Evolutionary conservation across 257 asterid genomes (phyloP), one percentile per base, ranked within the genome.

Genomic region (Perilla frutescens): DNA sequence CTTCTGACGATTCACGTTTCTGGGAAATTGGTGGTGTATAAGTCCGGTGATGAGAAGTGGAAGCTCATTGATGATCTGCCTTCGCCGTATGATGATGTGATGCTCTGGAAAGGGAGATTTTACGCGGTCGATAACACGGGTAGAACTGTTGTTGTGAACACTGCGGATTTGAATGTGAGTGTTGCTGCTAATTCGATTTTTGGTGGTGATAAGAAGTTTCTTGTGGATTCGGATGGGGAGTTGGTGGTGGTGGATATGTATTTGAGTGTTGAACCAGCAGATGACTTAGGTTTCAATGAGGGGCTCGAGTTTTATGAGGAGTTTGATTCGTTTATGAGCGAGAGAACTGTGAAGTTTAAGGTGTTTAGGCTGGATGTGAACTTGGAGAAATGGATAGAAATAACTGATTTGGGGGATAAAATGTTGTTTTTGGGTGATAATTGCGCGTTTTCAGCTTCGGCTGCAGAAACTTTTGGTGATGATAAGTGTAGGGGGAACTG

Each of bases 201-300:
- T 32, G 96, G 96, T 26, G 96, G 97, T 47, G 96, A 91, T 69
- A 91, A 85, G 92, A 94, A 91, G 85, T 90, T 83, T 69, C 82
- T 94, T 11, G 91, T 94, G 79, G 88, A 82, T 56, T 86, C 87
- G 3, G 78, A 77, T 48, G 96, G 89, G 49, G 90, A 85, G 37
- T 68, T 91, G 81, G n/a, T 91, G 83, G 62, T 88, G 54, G 96
- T 90, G 11, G 96, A 88, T 75, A 87, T 80, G 89, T 88, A 87
- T 76, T 66, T 88, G 84, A 85, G 88, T 61, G 72, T 75, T 56
- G 92, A 91, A 3, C 84, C 93, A 3, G 92, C 79, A 13, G 91
- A 85, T 71, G 90, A 89, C 74, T 59, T 88, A 37, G 92, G 89
- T 8, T 85, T 81, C 80, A 74, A 74, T 58, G 96, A 85, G 71